Base-by-base conservation (phyloP, 148 eudicot species). In the Bassia scoparia region DNA sequence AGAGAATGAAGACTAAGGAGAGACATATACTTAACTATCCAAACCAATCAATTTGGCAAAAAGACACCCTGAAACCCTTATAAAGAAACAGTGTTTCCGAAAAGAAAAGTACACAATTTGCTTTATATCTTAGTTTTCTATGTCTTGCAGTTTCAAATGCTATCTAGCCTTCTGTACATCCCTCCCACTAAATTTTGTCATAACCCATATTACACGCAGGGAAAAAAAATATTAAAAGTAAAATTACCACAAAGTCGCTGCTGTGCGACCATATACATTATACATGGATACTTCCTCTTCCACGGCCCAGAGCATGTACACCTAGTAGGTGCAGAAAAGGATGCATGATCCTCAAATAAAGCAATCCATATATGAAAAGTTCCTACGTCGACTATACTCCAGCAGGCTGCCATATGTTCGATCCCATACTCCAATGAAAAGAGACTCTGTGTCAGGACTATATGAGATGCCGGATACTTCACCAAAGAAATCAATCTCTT, bases 401-500 rank as follows among this genome's bases (percentile, higher is more conserved):
- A 92, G 78, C 17, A 92, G 88, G 82, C 97, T 92, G 29, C 95
- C 92, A 35, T 92, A 92, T 37, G 92, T 86, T 20, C 97, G 92
- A 55, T 91, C 97, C 94, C 97, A 89, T 24, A 91, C 87, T 61
- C 94, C 97, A 49, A 92, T 58, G 71, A 88, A 92, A 21, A 92
- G 90, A 11, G 95, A 78, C 68, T 92, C 97, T 0, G 89, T 83
- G 41, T 92, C 95, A 10, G 95, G 97, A 71, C 97, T 92, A 68
- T 86, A 92, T 26, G 95, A 89, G 44, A 88, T 82, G 56, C 97
- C 97, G 0, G 97, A 89, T 60, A 92, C 86, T 79, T 92, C 97
- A 17, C 97, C 97, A 37, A 92, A 92, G 79, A 92, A 89, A 67
- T 92, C 95, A 8, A 92, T 86, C 68, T 89, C 97, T 77, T 92